Base-by-base conservation (phyloP, 805 yeast genomes). In the Wickerhamiella lipophila region DNA sequence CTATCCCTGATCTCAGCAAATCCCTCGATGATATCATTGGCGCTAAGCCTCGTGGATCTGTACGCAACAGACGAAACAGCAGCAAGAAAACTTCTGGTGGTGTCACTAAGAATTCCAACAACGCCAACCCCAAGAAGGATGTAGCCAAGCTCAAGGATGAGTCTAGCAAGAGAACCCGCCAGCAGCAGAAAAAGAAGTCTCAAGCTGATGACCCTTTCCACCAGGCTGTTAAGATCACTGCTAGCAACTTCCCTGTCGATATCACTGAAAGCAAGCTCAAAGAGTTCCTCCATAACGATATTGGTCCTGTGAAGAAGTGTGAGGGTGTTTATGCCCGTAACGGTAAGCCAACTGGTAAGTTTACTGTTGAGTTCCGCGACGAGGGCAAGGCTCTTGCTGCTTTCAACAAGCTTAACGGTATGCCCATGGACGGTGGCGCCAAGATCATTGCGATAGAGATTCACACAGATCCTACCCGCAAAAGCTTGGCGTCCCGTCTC, bases 11-110 rank as follows among this genome's bases (percentile, higher is more conserved):
- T 60, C 76, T 89, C 70, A 96, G 89, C 70, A 83, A 84, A 71
- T 85, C 96, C 45, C 78, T 89, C 63, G 98, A 89, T 72, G 96
- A 87, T 60, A 89, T 89, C 66, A 83, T 89, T 63, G 77, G 94
- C 52, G 68, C 83, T 54, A 58, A 60, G 51, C 40, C 45, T 30
- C 42, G 45, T 18, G 27, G 25, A 5, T 21, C 30, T 41, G 18
- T 35, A 19, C 39, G 38, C 36, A 52, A 51, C 35, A 46, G 52
- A 23, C 49, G 47, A 30, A n/a, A 45, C 42, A 53, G 49, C 36
- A 49, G 55, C 43, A 22, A 53, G 48, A 51, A 54, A 52, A 53
- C 59, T 53, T 56, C 59, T 56, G 50, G 57, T 50, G 59, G 55
- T 45, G 56, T 55, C 46, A 46, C 62, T 56, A 55, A 56, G 60